Percentiles rank a stretch among this genome's conserved stretches.
These are phyloP conservation scores for Trichoderma sp. DNA, from an alignment of 2,329 filamentous ascomycete species.

Conservation along the genomic window DNA sequence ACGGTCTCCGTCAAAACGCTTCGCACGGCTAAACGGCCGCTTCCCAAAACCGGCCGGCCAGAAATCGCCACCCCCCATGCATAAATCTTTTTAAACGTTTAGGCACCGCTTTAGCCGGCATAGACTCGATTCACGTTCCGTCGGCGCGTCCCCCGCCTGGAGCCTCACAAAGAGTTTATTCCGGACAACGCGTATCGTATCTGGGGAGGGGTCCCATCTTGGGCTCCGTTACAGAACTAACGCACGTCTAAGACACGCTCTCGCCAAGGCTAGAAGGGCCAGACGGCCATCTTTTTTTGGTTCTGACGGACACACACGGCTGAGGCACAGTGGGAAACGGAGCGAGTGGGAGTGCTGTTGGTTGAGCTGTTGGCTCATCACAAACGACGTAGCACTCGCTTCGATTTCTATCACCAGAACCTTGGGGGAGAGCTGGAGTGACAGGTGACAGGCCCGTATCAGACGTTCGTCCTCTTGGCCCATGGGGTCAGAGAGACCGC, in stretches of 20 bases:
- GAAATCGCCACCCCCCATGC: background rate
- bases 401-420: background rate
- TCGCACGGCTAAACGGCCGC: conserved; percentile 10
- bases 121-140: background rate
- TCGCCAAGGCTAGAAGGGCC: background rate
- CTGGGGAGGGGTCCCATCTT: background rate
- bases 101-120: conserved; percentile 12
- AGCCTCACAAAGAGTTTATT: conserved; percentile 9
- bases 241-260: background rate
- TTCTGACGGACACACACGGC: background rate
- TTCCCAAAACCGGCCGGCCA: background rate
- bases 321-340: background rate
- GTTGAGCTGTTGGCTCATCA: background rate
- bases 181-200: background rate
- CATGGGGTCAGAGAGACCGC: background rate
- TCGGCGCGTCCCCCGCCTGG: conserved; percentile 10
- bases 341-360: background rate
- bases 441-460: background rate
- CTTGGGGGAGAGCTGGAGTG: background rate
- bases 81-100: conserved; percentile 14
- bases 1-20: conserved; percentile 7
- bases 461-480: background rate
- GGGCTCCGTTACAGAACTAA: background rate
- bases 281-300: background rate
- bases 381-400: background rate